Evolutionary conservation across 257 asterid species (phyloP), one percentile per base, ranked within the genome.

Genomic region (Agastache rugosa): DNA sequence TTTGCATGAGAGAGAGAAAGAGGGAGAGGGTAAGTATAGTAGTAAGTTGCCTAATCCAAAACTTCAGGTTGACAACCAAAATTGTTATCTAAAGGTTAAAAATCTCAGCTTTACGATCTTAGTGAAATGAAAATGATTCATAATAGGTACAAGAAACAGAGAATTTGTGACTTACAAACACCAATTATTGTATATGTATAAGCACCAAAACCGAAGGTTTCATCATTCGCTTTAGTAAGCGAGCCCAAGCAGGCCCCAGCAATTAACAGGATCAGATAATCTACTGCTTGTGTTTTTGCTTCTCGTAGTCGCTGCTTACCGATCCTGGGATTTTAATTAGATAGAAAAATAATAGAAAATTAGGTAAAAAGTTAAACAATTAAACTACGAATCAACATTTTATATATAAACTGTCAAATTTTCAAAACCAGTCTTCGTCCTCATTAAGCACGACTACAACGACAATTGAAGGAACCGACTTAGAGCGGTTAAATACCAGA

Each of bases 211-310:
- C 92, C 92, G 65, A 87, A 87, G 70, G 73, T 81, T 22, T 67
- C 67, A 67, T 87, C 87, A 34, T 68, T 79, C 9, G 92, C 88
- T 48, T 66, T 75, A 8, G 88, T 79, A 41, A 87, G 84, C 23
- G 89, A 83, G 47, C 92, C 89, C 84, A 87, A 85, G 58, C 89
- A 83, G 8, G 85, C 92, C 25, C 92, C 92, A 34, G 89, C 92
- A 47, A 87, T 81, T 53, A 87, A 73, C 60, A 87, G 79, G 71
- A 87, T 87, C 47, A 87, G 88, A 81, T 87, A 87, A 69, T 87
- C 92, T 31, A 85, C 79, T 16, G 88, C 89, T 63, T 85, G 89
- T 25, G 83, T 83, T 74, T 79, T 85, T 17, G 92, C 88, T 71
- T 87, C 89, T 69, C 92, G 85, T 15, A 87, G 53, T n/a, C 89